phyloP scores from a whole-genome alignment of 495 filamentous ascomycete genomes.

The Neurospora hispaniola region DNA sequence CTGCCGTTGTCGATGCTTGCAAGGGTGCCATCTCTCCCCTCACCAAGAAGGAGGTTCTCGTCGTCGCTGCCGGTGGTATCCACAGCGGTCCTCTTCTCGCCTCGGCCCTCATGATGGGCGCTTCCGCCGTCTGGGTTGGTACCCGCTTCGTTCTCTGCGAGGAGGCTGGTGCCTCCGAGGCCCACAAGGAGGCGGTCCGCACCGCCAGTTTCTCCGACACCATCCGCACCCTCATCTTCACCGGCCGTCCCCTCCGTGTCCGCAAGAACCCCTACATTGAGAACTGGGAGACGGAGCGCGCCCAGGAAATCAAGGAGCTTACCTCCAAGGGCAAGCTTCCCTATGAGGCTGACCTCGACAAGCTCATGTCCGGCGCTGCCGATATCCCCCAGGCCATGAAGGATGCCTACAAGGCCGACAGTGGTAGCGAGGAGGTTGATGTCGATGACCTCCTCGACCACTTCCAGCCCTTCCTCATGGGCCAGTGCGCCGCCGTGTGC shows the following conservation, averaged over 20 bases:
- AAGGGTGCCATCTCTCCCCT: conserved; percentile 76
- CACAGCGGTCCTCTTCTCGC: conserved; percentile 88
- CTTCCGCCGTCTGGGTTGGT: conserved; percentile 88
- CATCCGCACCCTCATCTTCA: conserved; percentile 95
- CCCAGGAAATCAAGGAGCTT: conserved; percentile 80
- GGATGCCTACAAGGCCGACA: conserved; percentile 63
- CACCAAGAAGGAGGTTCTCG: conserved; percentile 76
- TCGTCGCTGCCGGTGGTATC: conserved; percentile 88
- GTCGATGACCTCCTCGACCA: conserved; percentile 74
- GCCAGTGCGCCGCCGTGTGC: conserved; percentile 87
- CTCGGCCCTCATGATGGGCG: conserved; percentile 85
- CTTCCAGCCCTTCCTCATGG: conserved; percentile 89
- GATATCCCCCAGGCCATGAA: conserved; percentile 65
- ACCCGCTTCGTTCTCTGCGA: conserved; percentile 90
- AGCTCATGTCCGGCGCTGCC: conserved; percentile 42
- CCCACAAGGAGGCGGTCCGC: conserved; percentile 93
- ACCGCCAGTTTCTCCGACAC: conserved; percentile 92
- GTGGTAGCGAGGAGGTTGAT: conserved; percentile 40
- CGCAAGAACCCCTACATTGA: conserved; percentile 84
- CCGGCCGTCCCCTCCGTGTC: conserved; percentile 86
- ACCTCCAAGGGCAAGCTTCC: conserved; percentile 82
- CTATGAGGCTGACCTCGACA: conserved; percentile 89
- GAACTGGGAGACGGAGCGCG: conserved; percentile 92
- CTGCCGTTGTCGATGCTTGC: conserved; percentile 74
- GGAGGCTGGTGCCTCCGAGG: conserved; percentile 85